Percentiles rank a stretch among this genome's conserved stretches.
These are phyloP conservation scores for Smallanthus sonchifolius DNA, from an alignment of 129 eudicot genomes.

Conservation along the genomic window DNA sequence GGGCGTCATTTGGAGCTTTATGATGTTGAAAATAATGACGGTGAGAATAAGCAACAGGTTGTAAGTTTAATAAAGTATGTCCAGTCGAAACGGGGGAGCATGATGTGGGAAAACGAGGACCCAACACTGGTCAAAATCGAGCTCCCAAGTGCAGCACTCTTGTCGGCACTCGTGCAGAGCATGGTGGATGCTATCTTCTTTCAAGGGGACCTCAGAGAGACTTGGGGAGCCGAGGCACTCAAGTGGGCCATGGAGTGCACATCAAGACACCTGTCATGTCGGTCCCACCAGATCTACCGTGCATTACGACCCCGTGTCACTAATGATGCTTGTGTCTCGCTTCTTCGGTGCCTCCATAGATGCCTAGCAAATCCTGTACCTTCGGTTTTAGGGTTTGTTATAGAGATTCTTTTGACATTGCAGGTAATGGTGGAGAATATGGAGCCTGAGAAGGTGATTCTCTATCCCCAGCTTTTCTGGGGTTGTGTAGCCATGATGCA, in stretches of 20 bases:
- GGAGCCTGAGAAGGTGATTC: slow-evolving; percentile 97
- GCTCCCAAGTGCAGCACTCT: slow-evolving; percentile 97
- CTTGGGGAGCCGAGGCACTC: slow-evolving; percentile 96
- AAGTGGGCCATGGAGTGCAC: slow-evolving; percentile 99
- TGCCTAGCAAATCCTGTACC: slow-evolving; percentile 94
- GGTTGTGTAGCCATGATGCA: slow-evolving; percentile 99
- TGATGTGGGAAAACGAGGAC: slow-evolving; percentile 99
- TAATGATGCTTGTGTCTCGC: slow-evolving; percentile 87
- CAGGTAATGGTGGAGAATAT: slow-evolving; percentile 99
- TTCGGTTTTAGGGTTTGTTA: slow-evolving; percentile 82
- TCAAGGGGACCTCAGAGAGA: slow-evolving; percentile 95
- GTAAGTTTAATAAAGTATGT: slow-evolving; percentile 92
- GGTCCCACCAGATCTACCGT: slow-evolving; percentile 98
- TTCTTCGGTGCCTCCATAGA: slow-evolving; percentile 88
- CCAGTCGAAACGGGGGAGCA: slow-evolving; percentile 94
- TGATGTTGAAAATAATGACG: slow-evolving; percentile 89
- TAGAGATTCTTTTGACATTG: slow-evolving; percentile 87
- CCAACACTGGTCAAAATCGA: slow-evolving; percentile 81
- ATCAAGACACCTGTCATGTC: slow-evolving; percentile 91
- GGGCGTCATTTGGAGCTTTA: slow-evolving; percentile 98
- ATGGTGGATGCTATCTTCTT: slow-evolving; percentile 98
- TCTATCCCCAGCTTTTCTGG: slow-evolving; percentile 98
- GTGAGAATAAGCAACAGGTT: slow-evolving; percentile 98
- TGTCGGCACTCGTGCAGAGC: slow-evolving; percentile 95
- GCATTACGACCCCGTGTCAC: slow-evolving; percentile 91